Percentiles rank a stretch among this genome's conserved stretches.
These are phyloP conservation scores for Chaetomiaceae sp. DNA, from an alignment of 2,329 filamentous ascomycete genomes.

Conservation along the genomic window DNA sequence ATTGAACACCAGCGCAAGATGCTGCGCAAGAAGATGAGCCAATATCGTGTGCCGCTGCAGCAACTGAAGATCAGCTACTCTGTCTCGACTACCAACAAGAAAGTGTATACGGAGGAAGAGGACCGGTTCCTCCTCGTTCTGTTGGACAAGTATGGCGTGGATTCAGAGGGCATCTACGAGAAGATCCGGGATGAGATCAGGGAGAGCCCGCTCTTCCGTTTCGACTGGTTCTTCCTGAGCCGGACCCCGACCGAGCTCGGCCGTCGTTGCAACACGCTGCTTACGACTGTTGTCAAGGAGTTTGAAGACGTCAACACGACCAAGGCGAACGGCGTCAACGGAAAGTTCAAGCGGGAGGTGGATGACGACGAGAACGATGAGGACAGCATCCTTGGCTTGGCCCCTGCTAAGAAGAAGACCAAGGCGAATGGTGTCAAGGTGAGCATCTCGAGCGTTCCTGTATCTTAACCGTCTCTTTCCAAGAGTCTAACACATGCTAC, in stretches of 20 bases:
- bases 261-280: constrained; percentile 84
- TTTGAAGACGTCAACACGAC: constrained; percentile 65
- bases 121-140: constrained; percentile 93
- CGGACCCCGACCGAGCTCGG: constrained; percentile 89
- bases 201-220: constrained; percentile 89
- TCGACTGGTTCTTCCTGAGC: constrained; percentile 99
- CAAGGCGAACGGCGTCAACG: constrained; percentile 50
- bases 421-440: constrained; percentile 81
- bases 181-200: constrained; percentile 96
- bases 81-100: constrained; percentile 98
- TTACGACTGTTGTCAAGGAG: constrained; percentile 92
- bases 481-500: constrained; percentile 15
- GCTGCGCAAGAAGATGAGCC: constrained; percentile 88
- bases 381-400: constrained; percentile 71
- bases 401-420: constrained; percentile 89
- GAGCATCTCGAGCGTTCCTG: constrained; percentile 32
- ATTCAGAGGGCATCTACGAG: constrained; percentile 85
- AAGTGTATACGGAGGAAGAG: constrained; percentile 98
- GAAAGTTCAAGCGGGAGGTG: constrained; percentile 66
- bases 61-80: constrained; percentile 99
- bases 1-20: constrained; percentile 91
- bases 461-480: background rate
- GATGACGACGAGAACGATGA: constrained; percentile 84
- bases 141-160: constrained; percentile 86
- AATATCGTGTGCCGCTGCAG: constrained; percentile 95